Evolutionary conservation across 2,329 filamentous ascomycete species (phyloP), one percentile per base, ranked within the genome.

Genomic region (Penicillium sp.): DNA sequence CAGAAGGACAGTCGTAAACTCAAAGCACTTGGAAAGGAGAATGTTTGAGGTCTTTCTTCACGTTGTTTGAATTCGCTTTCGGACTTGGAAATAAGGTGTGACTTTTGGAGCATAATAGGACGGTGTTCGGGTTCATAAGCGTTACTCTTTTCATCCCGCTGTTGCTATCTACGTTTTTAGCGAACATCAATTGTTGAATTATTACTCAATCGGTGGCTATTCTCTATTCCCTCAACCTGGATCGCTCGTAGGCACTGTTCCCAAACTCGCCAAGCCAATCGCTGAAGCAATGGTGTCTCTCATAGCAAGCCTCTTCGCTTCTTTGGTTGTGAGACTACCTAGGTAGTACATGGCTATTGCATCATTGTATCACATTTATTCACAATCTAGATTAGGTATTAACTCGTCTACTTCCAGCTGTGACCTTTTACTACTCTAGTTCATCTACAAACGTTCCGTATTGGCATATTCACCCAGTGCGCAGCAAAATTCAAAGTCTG

Each of bases 21-120:
- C 33, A 65, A 61, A 58, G 63, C 65, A 37, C 64, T 67, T n/a
- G 73, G 70, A 27, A 75, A 74, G 56, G 73, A 75, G 56, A 74
- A 72, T 62, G 23, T 19, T 29, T 54, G 50, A 57, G 2, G 27
- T 35, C 27, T 35, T 23, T 21, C 4, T 15, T 38, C n/a, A 31
- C 17, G 13, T n/a, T 27, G 21, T 56, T 29, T 38, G 15, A 17
- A 40, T 21, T 42, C 15, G 31, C 27, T 21, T 53, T 35, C 35
- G 42, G 29, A 35, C 35, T 35, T 57, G 55, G 49, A 57, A 48
- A 48, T 57, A 48, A 5, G 35, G 41, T 21, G 41, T 57, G 5
- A 21, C 21, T 52, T 35, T 33, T 46, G 33, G 19, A 40, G 54
- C 42, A 51, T 57, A 27, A 17, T 17, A 17, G 40, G 12, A 29